phyloP scores from a whole-genome alignment of 2,329 filamentous ascomycete species.

The Harringtonia lauricola region DNA sequence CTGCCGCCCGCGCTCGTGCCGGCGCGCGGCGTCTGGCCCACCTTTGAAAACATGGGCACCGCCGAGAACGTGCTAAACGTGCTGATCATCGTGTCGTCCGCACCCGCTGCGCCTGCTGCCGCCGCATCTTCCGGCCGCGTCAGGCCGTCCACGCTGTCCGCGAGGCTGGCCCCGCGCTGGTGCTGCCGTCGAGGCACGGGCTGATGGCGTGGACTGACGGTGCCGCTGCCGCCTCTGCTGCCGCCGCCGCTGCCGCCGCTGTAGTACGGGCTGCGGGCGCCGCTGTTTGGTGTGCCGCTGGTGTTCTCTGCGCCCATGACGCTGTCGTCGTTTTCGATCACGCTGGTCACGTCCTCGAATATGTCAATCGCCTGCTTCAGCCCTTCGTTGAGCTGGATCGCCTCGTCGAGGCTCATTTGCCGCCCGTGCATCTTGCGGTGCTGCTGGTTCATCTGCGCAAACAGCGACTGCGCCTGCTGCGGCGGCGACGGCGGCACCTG shows the following conservation, averaged over 20 bases:
- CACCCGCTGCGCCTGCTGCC: no score
- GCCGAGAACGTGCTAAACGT: conserved; percentile 84
- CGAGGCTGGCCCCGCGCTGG: conserved; percentile 7
- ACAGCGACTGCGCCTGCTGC: conserved; percentile 4
- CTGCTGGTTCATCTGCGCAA: conserved; percentile 11
- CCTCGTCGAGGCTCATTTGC: conserved; percentile 39
- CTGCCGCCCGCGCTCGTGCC: conserved; percentile 19
- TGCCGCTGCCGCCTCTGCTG: conserved; percentile 12
- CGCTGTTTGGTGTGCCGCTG: no score
- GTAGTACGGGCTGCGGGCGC: no score
- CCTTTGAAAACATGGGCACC: conserved; percentile 38
- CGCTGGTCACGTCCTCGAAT: conserved; percentile 41
- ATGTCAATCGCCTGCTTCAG: conserved; percentile 50
- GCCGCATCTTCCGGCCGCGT: conserved; percentile 18
- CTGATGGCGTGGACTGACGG: conserved; percentile 7
- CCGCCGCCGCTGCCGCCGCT: conserved; percentile 11
- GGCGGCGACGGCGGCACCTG: conserved; percentile 8
- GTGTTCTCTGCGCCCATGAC: no score
- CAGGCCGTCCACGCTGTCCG: conserved; percentile 9
- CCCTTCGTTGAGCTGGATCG: conserved; percentile 41
- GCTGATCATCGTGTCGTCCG: conserved; percentile 67
- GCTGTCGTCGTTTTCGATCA: conserved; percentile 15
- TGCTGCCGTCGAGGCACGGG: conserved; percentile 26
- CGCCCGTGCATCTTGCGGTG: conserved; percentile 18
- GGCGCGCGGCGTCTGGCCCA: background rate